Conservation (phyloP, 1,139 yeast species). For the Magnusiomyces ingens region DNA sequence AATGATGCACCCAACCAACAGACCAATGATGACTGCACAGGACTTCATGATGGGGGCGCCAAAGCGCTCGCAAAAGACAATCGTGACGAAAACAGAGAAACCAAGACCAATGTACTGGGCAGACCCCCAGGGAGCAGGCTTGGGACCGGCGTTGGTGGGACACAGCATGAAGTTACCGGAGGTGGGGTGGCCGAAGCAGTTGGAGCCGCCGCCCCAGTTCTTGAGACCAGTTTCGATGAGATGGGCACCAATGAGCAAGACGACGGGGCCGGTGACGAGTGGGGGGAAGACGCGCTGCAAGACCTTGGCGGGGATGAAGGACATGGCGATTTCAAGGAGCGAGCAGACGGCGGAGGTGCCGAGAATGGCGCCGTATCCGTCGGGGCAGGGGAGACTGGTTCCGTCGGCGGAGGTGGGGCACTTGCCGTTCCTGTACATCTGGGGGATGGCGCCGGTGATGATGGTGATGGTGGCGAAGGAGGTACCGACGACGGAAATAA, state of each 20-base stretch:
- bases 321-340: constrained; percentile 58
- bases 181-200: constrained; percentile 33
- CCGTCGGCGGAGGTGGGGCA: constrained; percentile 60
- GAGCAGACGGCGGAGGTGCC: constrained; percentile 78
- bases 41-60: constrained; percentile 93
- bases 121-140: constrained; percentile 68
- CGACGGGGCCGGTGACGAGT: constrained; percentile 88
- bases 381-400: constrained; percentile 69
- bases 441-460: constrained; percentile 65
- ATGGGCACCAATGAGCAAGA: constrained; percentile 66
- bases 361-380: constrained; percentile 79
- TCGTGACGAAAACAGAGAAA: constrained; percentile 67
- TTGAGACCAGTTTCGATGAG: constrained; percentile 64
- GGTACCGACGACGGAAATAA: constrained; percentile 85
- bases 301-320: constrained; percentile 66
- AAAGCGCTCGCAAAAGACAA: constrained; percentile 70
- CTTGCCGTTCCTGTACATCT: constrained; percentile 67
- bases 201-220: constrained; percentile 88
- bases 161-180: constrained; percentile 48
- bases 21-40: constrained; percentile 81
- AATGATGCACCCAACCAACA: constrained; percentile 80
- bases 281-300: constrained; percentile 78
- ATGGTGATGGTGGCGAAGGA: constrained; percentile 83
- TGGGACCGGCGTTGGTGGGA: constrained; percentile 41
- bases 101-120: constrained; percentile 84